Base-by-base conservation (phyloP, 2,329 filamentous ascomycete species). In the Fusarium subtropicale region DNA sequence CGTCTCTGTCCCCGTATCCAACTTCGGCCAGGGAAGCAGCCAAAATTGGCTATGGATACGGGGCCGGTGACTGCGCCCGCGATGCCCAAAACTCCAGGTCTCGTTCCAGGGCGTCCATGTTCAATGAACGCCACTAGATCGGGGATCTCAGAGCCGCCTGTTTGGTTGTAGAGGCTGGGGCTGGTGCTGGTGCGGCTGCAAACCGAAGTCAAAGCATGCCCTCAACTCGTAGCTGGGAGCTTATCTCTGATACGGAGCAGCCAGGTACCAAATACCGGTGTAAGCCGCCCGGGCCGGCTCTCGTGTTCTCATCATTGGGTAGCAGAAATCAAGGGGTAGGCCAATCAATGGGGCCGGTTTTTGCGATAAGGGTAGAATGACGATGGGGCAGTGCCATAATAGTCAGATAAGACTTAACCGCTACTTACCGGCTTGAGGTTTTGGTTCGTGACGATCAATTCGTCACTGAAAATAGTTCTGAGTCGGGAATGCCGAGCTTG, bases 281-380 rank as follows among this genome's bases (percentile, higher is more conserved):
- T 73, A 75, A 71, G 71, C 71, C 71, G 71, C 73, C 62, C 73
- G 73, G 73, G 56, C 73, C 73, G 73, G 73, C 67, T 67, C 71
- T 74, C 70, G 66, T 73, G 66, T 71, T 66, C 63, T 59, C 53
- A 46, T 66, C 66, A 73, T 71, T 71, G 67, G 60, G 60, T 46
- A 64, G 62, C 61, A 50, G 30, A 56, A 58, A 61, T 70, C 62
- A 71, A 52, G 65, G 62, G 66, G 68, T 42, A 65, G 50, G 30
- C 64, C 56, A 69, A 66, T 68, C 46, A 69, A 63, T 41, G 42
- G 47, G 36, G 59, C 45, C 56, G 47, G 46, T 51, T 51, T 13
- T 69, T 38, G 64, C 60, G 68, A 71, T 71, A 71, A 71, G 68
- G 60, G 33, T 24, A 52, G 18, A 59, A 66, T 69, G 66, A 59